Percentiles rank a stretch among this genome's conserved stretches.
Conservation (phyloP, 2,329 filamentous ascomycete genomes). For the Fusarium phyllophilum region DNA sequence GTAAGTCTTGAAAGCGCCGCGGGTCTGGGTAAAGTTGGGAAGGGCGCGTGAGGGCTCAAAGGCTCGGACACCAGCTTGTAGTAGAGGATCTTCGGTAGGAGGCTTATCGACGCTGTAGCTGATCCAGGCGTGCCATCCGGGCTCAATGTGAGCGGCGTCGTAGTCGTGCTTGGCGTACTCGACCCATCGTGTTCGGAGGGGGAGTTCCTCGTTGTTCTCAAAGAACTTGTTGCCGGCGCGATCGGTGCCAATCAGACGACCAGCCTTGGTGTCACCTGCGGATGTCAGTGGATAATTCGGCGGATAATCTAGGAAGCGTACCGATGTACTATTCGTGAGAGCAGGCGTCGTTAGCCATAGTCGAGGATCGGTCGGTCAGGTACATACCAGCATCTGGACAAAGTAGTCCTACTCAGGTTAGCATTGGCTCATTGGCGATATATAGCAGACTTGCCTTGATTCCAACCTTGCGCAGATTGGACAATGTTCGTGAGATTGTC, state of each 20-base stretch:
- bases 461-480: conserved; percentile 88
- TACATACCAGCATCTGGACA: conserved; percentile 90
- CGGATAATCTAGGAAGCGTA: conserved; percentile 44
- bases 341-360: conserved; percentile 36
- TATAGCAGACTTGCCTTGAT: conserved; percentile 72
- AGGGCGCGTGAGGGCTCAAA: conserved; percentile 81
- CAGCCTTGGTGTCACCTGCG: conserved; percentile 94
- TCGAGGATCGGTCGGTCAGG: conserved; percentile 38
- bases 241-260: conserved; percentile 84
- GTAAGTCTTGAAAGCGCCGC: conserved; percentile 90
- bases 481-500: conserved; percentile 84
- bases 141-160: conserved; percentile 87
- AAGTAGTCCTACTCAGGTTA: conserved; percentile 76
- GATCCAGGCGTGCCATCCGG: conserved; percentile 98
- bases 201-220: conserved; percentile 95
- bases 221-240: conserved; percentile 97
- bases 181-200: conserved; percentile 96
- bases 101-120: conserved; percentile 92
- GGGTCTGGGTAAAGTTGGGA: conserved; percentile 78
- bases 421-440: conserved; percentile 9
- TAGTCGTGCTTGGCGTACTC: conserved; percentile 92
- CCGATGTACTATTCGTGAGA: conserved; percentile 63
- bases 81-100: conserved; percentile 77
- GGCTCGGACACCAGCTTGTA: conserved; percentile 71
- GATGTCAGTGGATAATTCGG: conserved; percentile 8